These are phyloP conservation scores for Marchantia paleacea DNA, from an alignment of 225 moss, liverwort and hornwort genomes.

Conservation along the genomic window DNA sequence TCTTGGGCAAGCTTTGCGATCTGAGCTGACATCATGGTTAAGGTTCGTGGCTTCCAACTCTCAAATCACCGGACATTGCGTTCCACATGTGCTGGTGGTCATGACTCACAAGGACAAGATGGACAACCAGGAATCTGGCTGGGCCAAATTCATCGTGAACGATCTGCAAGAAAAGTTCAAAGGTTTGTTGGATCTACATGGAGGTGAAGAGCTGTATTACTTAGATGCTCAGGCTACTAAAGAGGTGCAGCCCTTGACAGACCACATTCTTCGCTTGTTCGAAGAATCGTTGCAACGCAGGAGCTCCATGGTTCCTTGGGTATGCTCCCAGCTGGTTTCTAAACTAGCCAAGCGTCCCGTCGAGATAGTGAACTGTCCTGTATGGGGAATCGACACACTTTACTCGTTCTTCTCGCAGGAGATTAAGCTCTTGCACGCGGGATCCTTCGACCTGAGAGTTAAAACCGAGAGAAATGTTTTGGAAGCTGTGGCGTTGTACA, in stretches of 20 bases:
- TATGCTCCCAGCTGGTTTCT: conserved; percentile 6
- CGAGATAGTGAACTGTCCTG: conserved; percentile 5
- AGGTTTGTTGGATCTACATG: background rate
- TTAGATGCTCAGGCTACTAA: conserved; percentile 3
- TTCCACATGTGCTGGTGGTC: conserved; percentile 23
- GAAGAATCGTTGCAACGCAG: background rate
- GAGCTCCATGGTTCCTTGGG: background rate
- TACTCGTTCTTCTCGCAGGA: conserved; percentile 14
- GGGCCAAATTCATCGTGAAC: conserved; percentile 20
- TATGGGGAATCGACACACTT: conserved; percentile 14
- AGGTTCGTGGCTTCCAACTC: conserved; percentile 25
- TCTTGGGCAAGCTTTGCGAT: conserved; percentile 5
- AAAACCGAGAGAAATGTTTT: conserved; percentile 9
- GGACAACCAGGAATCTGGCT: conserved; percentile 19
- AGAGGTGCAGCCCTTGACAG: background rate
- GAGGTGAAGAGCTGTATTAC: conserved; percentile 6
- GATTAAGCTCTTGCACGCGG: background rate
- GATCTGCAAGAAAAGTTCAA: conserved; percentile 15
- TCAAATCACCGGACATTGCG: conserved; percentile 5
- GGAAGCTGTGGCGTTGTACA: conserved; percentile 5
- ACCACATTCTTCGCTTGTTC: background rate
- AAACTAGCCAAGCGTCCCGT: conserved; percentile 9
- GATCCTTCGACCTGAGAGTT: background rate
- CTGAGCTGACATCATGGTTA: conserved; percentile 21
- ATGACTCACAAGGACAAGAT: conserved; percentile 27